A percentile compares a stretch with the other conserved stretches of the same genome.
phyloP scores from a whole-genome alignment of 768 basidiomycete genomes.

The Collybia sp. region DNA sequence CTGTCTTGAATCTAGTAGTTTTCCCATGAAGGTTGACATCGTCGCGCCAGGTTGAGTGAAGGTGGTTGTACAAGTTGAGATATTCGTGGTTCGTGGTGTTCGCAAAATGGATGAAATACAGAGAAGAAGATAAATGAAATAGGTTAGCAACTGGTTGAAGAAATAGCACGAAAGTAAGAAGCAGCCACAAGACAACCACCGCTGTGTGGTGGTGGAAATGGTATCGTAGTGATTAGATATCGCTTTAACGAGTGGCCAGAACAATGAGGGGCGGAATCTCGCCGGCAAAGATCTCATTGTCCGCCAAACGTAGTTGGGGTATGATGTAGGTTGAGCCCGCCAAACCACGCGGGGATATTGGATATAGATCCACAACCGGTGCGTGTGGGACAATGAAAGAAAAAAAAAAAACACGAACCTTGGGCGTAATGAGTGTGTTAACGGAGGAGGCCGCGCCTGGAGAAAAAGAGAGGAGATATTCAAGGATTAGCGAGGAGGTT shows the following conservation, averaged over 20 bases:
- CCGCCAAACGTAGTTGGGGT: neutral
- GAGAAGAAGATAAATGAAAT: constrained; percentile 11
- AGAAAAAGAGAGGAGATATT: constrained; percentile 15
- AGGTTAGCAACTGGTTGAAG: constrained; percentile 25
- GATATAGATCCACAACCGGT: neutral
- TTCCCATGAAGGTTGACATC: constrained; percentile 27
- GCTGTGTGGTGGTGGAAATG: constrained; percentile 13
- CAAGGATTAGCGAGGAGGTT: constrained; percentile 13
- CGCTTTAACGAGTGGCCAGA: constrained; percentile 17
- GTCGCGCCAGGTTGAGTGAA: no score
- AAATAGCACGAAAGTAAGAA: constrained; percentile 7
- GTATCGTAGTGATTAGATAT: constrained; percentile 21
- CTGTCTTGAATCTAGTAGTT: constrained; percentile 32
- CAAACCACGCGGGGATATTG: neutral
- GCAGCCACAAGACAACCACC: constrained; percentile 21
- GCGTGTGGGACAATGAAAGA: constrained; percentile 2
- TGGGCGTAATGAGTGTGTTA: constrained; percentile 51
- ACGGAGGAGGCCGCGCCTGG: constrained; percentile 74
- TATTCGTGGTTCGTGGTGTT: constrained; percentile 9
- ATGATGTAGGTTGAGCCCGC: neutral
- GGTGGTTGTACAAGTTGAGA: neutral
- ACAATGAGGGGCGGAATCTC: constrained; percentile 23
- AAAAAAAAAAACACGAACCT: constrained; percentile 35
- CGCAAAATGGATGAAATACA: constrained; percentile 2
- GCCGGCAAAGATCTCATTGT: constrained; percentile 1